Conservation (phyloP, 768 basidiomycete genomes). For the Suillus brevipes region DNA sequence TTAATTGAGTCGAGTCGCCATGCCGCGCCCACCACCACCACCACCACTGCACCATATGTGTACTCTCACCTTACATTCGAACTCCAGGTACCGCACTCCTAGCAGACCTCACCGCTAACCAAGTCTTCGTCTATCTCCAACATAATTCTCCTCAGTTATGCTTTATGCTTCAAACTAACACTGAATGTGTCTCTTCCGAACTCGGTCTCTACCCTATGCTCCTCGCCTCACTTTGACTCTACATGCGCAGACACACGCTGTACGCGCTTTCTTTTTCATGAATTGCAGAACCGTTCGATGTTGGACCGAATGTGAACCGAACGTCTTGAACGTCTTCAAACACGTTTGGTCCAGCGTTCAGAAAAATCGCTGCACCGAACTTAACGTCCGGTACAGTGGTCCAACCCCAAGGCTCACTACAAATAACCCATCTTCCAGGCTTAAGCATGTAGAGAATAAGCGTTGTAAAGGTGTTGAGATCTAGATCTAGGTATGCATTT, state of each 20-base stretch:
- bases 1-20: not conserved
- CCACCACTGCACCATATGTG: not conserved
- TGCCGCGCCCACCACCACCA: not conserved
- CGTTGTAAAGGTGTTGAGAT: not conserved
- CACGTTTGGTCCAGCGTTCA: not conserved
- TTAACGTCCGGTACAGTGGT: not conserved
- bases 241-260: not conserved
- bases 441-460: not conserved
- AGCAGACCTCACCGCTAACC: too few relatives aligned
- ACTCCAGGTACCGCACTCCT: not conserved
- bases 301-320: not conserved
- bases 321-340: not conserved
- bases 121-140: too few relatives aligned
- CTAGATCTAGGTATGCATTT: not conserved
- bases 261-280: not conserved
- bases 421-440: not conserved
- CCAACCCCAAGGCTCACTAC: not conserved
- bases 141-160: too few relatives aligned
- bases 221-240: constrained; percentile 24
- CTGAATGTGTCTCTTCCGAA: constrained; percentile 1
- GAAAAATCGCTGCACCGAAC: not conserved
- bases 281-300: not conserved
- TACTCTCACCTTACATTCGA: not conserved
- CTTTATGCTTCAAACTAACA: too few relatives aligned
- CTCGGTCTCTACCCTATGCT: constrained; percentile 15